These are phyloP conservation scores for Dendrostoma leiphaemia DNA, from an alignment of 2,329 filamentous ascomycete species.

Conservation along the genomic window DNA sequence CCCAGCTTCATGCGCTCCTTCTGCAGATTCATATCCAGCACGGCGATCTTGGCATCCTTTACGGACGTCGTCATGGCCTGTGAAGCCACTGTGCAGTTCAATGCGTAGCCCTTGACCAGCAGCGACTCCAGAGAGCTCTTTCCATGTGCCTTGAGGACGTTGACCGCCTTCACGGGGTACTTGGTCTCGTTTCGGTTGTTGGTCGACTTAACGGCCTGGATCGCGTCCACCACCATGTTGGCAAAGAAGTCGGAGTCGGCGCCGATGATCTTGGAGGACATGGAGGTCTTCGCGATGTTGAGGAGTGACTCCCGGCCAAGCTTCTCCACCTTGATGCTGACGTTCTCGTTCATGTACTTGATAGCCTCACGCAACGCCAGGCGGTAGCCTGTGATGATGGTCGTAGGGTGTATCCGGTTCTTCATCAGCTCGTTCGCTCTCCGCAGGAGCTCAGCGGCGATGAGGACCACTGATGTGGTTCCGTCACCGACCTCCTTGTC, in stretches of 20 bases:
- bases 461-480: constrained; percentile 95
- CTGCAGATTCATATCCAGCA: constrained; percentile 96
- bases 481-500: constrained; percentile 99
- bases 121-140: constrained; percentile 87
- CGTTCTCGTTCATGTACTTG: constrained; percentile 98
- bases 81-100: constrained; percentile 98
- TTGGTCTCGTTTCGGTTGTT: constrained; percentile 90
- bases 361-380: constrained; percentile 93
- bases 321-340: constrained; percentile 91
- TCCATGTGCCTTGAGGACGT: constrained; percentile 96
- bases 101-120: constrained; percentile 90
- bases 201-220: constrained; percentile 88
- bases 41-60: constrained; percentile 92
- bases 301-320: constrained; percentile 87
- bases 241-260: constrained; percentile 95
- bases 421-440: constrained; percentile 98
- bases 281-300: constrained; percentile 96
- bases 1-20: constrained; percentile 99
- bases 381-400: constrained; percentile 97
- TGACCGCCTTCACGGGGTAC: constrained; percentile 98
- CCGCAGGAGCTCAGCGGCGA: constrained; percentile 90
- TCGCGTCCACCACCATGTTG: constrained; percentile 95
- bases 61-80: constrained; percentile 96
- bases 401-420: constrained; percentile 99
- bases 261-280: constrained; percentile 99